phyloP scores from a whole-genome alignment of 495 filamentous ascomycete species.

The Xylaria longipes region DNA sequence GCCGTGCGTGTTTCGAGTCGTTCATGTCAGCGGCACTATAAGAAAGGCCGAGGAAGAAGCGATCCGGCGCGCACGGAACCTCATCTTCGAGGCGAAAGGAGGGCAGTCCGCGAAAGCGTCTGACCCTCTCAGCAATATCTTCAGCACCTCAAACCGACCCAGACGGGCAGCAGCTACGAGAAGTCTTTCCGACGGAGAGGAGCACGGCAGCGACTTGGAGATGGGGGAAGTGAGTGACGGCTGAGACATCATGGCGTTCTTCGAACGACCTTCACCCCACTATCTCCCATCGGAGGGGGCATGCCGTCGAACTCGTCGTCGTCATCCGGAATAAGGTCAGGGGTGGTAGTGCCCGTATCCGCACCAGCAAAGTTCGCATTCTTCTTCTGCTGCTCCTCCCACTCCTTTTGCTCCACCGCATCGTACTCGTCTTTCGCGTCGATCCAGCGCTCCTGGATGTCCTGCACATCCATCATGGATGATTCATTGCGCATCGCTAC shows the following conservation, averaged over 20 bases:
- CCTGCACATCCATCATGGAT: constrained; percentile 76
- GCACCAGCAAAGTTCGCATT: constrained; percentile 36
- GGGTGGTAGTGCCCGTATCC: constrained; percentile 29
- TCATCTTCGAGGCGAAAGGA: constrained; percentile 68
- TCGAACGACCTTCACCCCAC: constrained; percentile 49
- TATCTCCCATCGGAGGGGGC: constrained; percentile 39
- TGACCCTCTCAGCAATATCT: constrained; percentile 50
- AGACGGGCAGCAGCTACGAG: constrained; percentile 50
- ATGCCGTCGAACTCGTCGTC: constrained; percentile 46
- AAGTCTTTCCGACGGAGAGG: constrained; percentile 54
- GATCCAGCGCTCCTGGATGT: constrained; percentile 95
- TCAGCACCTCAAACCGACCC: constrained; percentile 39
- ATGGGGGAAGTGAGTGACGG: constrained; percentile 49
- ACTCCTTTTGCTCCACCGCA: constrained; percentile 72
- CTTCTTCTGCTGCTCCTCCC: constrained; percentile 62
- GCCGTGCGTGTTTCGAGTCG: constrained; percentile 81
- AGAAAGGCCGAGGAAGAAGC: constrained; percentile 89
- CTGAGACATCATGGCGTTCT: constrained; percentile 50
- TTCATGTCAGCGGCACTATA: constrained; percentile 92
- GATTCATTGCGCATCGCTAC: constrained; percentile 88
- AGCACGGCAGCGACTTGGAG: constrained; percentile 58
- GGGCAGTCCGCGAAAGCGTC: constrained; percentile 42
- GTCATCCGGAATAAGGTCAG: constrained; percentile 40
- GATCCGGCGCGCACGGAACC: constrained; percentile 72
- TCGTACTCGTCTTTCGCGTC: constrained; percentile 89